Conservation (phyloP, 2,329 filamentous ascomycete genomes). For the Volutella citrinella region DNA sequence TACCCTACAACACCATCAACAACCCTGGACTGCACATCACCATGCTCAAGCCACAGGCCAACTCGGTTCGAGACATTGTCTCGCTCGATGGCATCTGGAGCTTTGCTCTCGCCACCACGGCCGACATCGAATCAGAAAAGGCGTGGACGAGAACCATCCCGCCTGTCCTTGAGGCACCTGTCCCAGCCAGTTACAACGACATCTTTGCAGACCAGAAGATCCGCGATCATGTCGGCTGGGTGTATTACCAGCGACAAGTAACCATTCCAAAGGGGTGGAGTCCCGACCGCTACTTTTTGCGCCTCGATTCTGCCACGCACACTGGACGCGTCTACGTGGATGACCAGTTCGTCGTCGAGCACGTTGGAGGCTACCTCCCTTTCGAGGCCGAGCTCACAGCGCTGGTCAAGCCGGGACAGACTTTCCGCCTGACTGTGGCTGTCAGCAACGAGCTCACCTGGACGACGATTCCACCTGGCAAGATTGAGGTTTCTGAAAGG, state of each 20-base stretch:
- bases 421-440: slow-evolving; percentile 9
- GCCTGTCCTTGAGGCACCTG: slow-evolving; percentile 5
- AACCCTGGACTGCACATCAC: too few species aligned
- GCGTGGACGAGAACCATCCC: slow-evolving; percentile 6
- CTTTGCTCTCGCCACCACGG: slow-evolving; percentile 7
- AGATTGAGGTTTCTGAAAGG: slow-evolving; percentile 5
- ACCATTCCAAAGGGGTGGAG: slow-evolving; percentile 9
- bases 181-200: slow-evolving; percentile 15
- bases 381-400: slow-evolving; percentile 9
- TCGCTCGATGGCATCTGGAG: slow-evolving; percentile 15
- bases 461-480: slow-evolving; percentile 11
- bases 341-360: slow-evolving; percentile 10
- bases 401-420: slow-evolving; percentile 2
- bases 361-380: slow-evolving; percentile 11
- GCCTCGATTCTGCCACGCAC: slow-evolving; percentile 11
- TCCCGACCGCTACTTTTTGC: slow-evolving; percentile 8
- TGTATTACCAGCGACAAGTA: slow-evolving; percentile 9
- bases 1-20: too few species aligned
- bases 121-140: slow-evolving; percentile 4
- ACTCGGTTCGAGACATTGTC: slow-evolving; percentile 7
- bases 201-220: slow-evolving; percentile 11
- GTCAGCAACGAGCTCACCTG: slow-evolving; percentile 12
- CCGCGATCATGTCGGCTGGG: slow-evolving; percentile 13
- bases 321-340: slow-evolving; percentile 11
- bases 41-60: slow-evolving; percentile 13